Evolutionary conservation across 768 basidiomycete species (phyloP), one percentile per base, ranked within the genome.

Genomic region (Ephemerocybe angulata): DNA sequence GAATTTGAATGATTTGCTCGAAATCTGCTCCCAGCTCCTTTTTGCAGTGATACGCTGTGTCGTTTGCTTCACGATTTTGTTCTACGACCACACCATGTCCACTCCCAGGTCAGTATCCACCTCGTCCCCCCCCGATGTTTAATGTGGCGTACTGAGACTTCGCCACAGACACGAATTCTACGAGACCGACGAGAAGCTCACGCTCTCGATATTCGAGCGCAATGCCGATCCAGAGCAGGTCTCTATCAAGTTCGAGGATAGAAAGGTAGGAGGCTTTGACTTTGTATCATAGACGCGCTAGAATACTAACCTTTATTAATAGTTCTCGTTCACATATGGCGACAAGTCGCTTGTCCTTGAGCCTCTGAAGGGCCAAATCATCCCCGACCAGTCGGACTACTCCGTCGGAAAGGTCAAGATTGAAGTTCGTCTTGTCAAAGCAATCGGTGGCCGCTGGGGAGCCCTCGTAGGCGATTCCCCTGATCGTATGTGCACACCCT

Each of bases 371-470:
- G 90, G 88, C 38, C 83, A 86, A 66, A 91, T 98, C 63, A 81
- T 87, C 65, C 72, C 86, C 4, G 74, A 75, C 28, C 72, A 76
- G 54, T 83, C 84, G 60, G 76, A 77, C 24, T 88, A 74, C 66
- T 83, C 83, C 11, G 84, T 95, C 17, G 83, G 91, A 21, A 88
- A 86, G 65, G 85, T 93, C 62, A 98, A 98, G 70, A 79, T 98
- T 52, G 96, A 99, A 70, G 69, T 98, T 51, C 81, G 82, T 21
- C 76, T 99, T 25, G 74, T 65, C 42, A 98, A 98, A 73, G 74
- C 75, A 58, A 78, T 70, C 1, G 70, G 69, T 3, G 87, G 85
- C 15, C 71, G 89, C 51, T 98, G 95, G 96, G 84, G 82, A 17
- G 71, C 69, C 19, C 76, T 96, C 28, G 75, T 87, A 44, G 88